Percentiles rank a stretch among this genome's conserved stretches.
Conservation (phyloP, 352 stramenopile species). For the Phytophthora idaei region DNA sequence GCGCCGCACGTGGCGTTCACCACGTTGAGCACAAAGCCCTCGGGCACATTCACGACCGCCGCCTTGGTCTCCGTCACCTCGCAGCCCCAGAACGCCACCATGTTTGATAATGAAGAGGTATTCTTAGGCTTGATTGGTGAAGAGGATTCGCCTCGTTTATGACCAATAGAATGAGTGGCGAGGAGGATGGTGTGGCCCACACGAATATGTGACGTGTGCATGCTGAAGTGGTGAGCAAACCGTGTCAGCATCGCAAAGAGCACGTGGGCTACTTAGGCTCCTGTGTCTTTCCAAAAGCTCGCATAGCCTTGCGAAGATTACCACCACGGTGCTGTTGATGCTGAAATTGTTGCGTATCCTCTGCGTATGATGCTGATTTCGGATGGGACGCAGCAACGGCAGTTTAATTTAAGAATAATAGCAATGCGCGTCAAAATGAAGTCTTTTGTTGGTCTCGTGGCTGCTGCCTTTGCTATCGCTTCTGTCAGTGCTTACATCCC, state of each 20-base stretch:
- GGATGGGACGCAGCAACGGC: not conserved
- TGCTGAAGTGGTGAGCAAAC: constrained; percentile 8
- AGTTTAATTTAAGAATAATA: not conserved
- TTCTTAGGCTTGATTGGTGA: constrained; percentile 8
- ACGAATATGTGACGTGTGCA: constrained; percentile 23
- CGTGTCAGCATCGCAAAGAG: too few relatives aligned
- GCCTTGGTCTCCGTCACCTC: constrained; percentile 66
- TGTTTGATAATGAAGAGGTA: constrained; percentile 17
- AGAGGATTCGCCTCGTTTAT: constrained; percentile 2
- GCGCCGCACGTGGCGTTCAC: constrained; percentile 51
- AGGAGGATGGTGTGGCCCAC: constrained; percentile 34
- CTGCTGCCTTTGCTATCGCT: not conserved
- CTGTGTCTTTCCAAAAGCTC: too few relatives aligned
- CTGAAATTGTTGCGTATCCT: too few relatives aligned
- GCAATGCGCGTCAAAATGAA: not conserved
- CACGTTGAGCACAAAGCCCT: constrained; percentile 70
- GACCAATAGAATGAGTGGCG: constrained; percentile 29
- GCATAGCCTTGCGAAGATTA: not conserved
- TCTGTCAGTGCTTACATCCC: not conserved
- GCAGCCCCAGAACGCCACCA: constrained; percentile 64
- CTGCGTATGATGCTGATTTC: not conserved
- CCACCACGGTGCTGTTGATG: too few relatives aligned
- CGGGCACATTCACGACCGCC: constrained; percentile 51
- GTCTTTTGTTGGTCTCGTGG: not conserved
- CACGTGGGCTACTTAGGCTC: too few relatives aligned